Conservation (phyloP, 257 asterid species). For the Penstemon eatonii region DNA sequence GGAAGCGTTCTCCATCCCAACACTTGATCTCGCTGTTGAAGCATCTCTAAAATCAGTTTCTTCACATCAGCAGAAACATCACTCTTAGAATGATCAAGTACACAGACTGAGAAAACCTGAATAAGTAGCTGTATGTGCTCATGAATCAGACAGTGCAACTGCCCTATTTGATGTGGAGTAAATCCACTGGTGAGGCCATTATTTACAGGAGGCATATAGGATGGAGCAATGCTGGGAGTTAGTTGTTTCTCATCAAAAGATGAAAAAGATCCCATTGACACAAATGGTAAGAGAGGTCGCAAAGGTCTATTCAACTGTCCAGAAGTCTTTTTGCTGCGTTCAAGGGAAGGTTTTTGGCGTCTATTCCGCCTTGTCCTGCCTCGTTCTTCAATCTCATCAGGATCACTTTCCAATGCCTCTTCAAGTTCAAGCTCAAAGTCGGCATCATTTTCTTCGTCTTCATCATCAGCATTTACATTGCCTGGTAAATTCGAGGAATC, state of each 20-base stretch:
- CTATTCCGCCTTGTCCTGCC: constrained; percentile 69
- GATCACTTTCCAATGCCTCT: constrained; percentile 97
- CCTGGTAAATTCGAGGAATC: constrained; percentile 51
- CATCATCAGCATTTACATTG: constrained; percentile 75
- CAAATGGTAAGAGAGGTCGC: constrained; percentile 76
- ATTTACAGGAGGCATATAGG: constrained; percentile 45
- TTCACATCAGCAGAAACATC: constrained; percentile 64
- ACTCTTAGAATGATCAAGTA: constrained; percentile 71
- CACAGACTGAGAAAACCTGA: constrained; percentile 83
- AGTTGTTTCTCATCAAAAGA: constrained; percentile 45
- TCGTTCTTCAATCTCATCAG: constrained; percentile 64
- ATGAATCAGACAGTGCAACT: constrained; percentile 81
- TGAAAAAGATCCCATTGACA: constrained; percentile 49
- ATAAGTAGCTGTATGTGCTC: constrained; percentile 93
- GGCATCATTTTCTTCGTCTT: constrained; percentile 98
- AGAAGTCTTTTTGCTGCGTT: constrained; percentile 47
- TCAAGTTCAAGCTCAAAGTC: constrained; percentile 98
- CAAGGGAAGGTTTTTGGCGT: constrained; percentile 51
- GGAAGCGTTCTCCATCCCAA: constrained; percentile 64
- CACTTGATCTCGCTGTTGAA: constrained; percentile 53
- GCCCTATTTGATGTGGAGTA: constrained; percentile 90
- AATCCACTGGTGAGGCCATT: constrained; percentile 65
- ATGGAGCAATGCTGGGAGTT: constrained; percentile 38
- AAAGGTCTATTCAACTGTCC: constrained; percentile 65
- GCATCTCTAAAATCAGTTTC: constrained; percentile 63